Base-by-base conservation (phyloP, 441 rosid genomes). In the Pelargonium myrrhifolium region DNA sequence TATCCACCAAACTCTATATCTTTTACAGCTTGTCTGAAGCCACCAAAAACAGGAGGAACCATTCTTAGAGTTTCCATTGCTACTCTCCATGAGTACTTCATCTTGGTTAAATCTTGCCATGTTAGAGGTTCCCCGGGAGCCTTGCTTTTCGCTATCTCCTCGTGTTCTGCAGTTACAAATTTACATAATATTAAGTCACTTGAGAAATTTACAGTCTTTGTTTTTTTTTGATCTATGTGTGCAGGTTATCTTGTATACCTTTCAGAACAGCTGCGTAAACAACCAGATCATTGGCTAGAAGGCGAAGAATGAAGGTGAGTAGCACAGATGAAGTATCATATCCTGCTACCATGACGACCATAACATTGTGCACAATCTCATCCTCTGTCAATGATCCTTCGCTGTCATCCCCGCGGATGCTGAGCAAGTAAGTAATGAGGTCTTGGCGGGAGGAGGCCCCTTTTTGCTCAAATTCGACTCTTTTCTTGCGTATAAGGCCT, bases 31-130 rank as follows among this genome's bases (percentile, higher is more conserved):
- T 66, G 71, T 71, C 87, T 76, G 64, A 82, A 82, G 56, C 85
- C 82, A 42, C 86, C 79, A 31, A 78, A 82, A 64, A 83, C 0
- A 1, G 85, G 81, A 45, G 86, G 83, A 39, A 65, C 10, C 68
- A 79, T 64, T 66, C 82, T 79, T 66, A 80, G 67, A 51, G 84
- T 83, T 72, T 87, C 89, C 83, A 73, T 14, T 9, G 86, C 86
- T 45, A 85, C 85, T 67, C 79, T 82, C 86, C 89, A 85, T 64
- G 87, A 77, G 81, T 79, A 83, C 74, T 80, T 82, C 89, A 85
- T 85, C 80, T 72, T 79, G 40, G 69, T 66, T 53, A 84, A 81
- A 22, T 85, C 81, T 45, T 84, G 83, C 88, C 89, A 73, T 11
- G 82, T 81, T 51, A 85, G 68, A 35, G 49, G 8, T 69, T 82